Base-by-base conservation (phyloP, 2,329 filamentous ascomycete genomes). In the Pezicula carpinea region DNA sequence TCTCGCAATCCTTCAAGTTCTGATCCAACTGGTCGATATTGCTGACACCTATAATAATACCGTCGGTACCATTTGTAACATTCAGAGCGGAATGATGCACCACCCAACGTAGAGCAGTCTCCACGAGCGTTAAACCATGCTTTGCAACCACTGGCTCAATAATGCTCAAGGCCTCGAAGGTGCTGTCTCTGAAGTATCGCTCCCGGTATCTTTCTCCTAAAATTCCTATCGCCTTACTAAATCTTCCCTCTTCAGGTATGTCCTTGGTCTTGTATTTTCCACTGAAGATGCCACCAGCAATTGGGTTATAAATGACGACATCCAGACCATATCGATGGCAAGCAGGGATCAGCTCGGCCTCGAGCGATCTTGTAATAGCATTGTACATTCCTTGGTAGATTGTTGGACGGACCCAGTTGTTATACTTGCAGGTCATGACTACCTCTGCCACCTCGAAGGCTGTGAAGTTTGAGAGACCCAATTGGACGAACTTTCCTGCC, bases 321-420 rank as follows among this genome's bases (percentile, higher is more conserved):
- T 90, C 85, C 18, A 93, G 74, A 2, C 85, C 86, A 64, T 89
- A 92, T 44, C 86, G 79, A 18, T 80, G 80, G 61, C 85, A 90
- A 18, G 82, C 81, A 3, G 82, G 80, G 45, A 93, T 76, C 35
- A 93, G 71, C 65, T 93, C 88, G 1, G 77, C 65, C 64, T 93
- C 89, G 53, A 92, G 83, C 46, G 78, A 79, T 44, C 89, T 80
- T 18, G 83, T 88, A 55, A 91, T 87, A 48, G 79, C 80, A 66
- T 92, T 92, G 68, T 92, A 92, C 87, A 95, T 92, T 58, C 77
- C 90, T 67, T 93, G 89, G 67, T 89, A 95, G 47, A 95, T 81
- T 1, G 85, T 89, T 1, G 89, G 89, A 10, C 54, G 79, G 14
- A 95, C 86, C 87, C 87, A 95, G 51, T 80, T 79, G 59, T 87